Evolutionary conservation across 2,329 filamentous ascomycete species (phyloP).

Genomic region (Sporothrix brunneoviolacea): DNA sequence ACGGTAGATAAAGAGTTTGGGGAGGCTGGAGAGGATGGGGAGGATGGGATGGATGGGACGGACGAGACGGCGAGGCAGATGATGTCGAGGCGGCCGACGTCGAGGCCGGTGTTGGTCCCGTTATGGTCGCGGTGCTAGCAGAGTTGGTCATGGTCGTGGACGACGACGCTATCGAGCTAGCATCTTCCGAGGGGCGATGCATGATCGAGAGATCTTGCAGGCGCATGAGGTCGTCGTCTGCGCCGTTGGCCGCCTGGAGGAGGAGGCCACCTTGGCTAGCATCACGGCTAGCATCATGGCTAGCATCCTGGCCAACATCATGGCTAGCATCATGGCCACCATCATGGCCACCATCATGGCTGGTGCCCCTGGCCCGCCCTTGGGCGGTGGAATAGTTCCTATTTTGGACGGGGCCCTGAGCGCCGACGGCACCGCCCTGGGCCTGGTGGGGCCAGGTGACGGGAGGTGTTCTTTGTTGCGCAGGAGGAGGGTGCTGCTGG

Average conservation of each 20-base stretch:
- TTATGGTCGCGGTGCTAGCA: conserved; percentile 16
- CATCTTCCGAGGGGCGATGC: conserved; percentile 4
- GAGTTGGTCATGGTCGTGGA: conserved; percentile 9
- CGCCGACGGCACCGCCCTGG: background rate
- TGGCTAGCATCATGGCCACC: background rate
- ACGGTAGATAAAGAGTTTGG: conserved; percentile 10
- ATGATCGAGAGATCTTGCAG: conserved; percentile 28
- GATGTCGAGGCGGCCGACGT: background rate
- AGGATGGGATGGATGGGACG: too few species aligned
- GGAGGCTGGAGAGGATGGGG: background rate
- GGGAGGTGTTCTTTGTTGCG: conserved; percentile 10
- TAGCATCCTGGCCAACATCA: background rate
- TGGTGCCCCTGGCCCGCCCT: background rate
- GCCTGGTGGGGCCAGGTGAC: conserved; percentile 10
- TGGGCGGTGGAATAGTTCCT: background rate
- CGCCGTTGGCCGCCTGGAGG: background rate
- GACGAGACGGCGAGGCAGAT: conserved; percentile 5
- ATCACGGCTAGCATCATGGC: background rate
- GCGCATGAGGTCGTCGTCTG: conserved; percentile 24
- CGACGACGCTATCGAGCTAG: background rate
- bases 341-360: background rate
- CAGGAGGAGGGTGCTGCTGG: background rate
- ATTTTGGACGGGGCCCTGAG: background rate
- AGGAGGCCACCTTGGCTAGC: background rate
- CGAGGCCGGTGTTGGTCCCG: background rate